phyloP scores from a whole-genome alignment of 495 filamentous ascomycete species.

The Tuber umbilicatum region DNA sequence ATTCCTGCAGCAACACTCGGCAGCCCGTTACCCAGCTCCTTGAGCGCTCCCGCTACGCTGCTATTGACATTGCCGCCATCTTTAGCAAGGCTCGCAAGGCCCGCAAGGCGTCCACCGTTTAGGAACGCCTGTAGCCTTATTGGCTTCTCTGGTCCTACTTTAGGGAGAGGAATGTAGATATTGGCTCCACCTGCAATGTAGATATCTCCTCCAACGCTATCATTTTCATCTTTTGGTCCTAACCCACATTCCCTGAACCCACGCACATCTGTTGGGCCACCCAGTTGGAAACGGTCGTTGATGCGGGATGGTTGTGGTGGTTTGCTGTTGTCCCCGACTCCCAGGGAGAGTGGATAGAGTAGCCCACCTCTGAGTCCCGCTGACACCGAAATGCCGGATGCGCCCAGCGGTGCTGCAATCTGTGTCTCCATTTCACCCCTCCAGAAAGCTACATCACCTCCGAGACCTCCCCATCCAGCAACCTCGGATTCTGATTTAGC shows the following conservation, averaged over 20 bases:
- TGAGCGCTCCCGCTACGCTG: conserved; percentile 49
- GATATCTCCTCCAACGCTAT: conserved; percentile 84
- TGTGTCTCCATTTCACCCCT: conserved; percentile 81
- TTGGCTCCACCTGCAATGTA: conserved; percentile 83
- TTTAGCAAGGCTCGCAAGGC: conserved; percentile 52
- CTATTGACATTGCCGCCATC: conserved; percentile 48
- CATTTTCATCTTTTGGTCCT: conserved; percentile 74
- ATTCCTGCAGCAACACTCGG: conserved; percentile 83
- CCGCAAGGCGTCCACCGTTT: conserved; percentile 80
- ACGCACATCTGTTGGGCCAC: conserved; percentile 87
- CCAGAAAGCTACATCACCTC: conserved; percentile 83
- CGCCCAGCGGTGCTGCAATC: conserved; percentile 61
- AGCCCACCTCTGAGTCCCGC: conserved; percentile 64
- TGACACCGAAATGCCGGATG: conserved; percentile 59
- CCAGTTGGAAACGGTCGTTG: conserved; percentile 91
- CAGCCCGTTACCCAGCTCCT: conserved; percentile 62
- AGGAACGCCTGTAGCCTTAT: conserved; percentile 81
- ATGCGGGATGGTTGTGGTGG: conserved; percentile 61
- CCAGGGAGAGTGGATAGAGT: conserved; percentile 52
- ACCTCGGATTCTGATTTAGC: conserved; percentile 69
- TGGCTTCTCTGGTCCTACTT: conserved; percentile 69
- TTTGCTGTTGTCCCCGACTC: conserved; percentile 50
- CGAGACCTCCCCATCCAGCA: conserved; percentile 75
- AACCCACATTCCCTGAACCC: conserved; percentile 85
- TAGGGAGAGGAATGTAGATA: conserved; percentile 74